Evolutionary conservation across 2,329 filamentous ascomycete genomes (phyloP), one percentile per base, ranked within the genome.

Genomic region (Ophiostoma populinum): DNA sequence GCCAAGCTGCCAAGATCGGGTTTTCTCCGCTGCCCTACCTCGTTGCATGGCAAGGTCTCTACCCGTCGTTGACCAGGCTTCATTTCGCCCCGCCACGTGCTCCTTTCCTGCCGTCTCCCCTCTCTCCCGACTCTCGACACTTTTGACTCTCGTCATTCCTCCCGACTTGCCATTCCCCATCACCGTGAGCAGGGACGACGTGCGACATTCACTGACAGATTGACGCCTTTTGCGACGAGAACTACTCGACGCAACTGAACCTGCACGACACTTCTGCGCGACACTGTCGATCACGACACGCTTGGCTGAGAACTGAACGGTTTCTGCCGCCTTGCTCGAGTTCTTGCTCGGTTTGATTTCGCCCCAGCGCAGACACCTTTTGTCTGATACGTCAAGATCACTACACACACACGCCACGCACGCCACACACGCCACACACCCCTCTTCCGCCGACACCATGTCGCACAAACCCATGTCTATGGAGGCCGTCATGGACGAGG

Each of bases 401-500:
- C 24, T 7, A n/a, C 24, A n/a, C 12, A 13, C 32, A 18, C 29
- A 26, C 34, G 20, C 13, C 35, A 18, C 30, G 19, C 16, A 2
- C 24, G 18, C 35, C 24, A 33, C 32, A 19, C 15, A 25, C 10
- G 19, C 20, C 21, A 33, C 20, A 8, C 36, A 7, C 5, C 4
- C 21, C 10, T 26, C 22, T 6, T 18, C 24, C n/a, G 24, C 24
- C 24, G 24, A 16, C 49, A 46, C 19, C 39, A 56, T 56, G 54
- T 44, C 51, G 32, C 48, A 43, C 33, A 55, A 56, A 34, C 58
- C 61, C 15, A 82, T 82, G 75, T 83, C 78, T 49, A 70, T 86
- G 49, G 80, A 83, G 56, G 70, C 76, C 32, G 70, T 75, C 44
- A 63, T 85, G 43, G 80, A 85, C 50, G 75, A 83, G 59, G 80